Percentiles rank a stretch among this genome's conserved stretches.
Evolutionary conservation across 228 moss, liverwort and hornwort species (phyloP).

Genomic region (Sphagnum magellanicum): DNA sequence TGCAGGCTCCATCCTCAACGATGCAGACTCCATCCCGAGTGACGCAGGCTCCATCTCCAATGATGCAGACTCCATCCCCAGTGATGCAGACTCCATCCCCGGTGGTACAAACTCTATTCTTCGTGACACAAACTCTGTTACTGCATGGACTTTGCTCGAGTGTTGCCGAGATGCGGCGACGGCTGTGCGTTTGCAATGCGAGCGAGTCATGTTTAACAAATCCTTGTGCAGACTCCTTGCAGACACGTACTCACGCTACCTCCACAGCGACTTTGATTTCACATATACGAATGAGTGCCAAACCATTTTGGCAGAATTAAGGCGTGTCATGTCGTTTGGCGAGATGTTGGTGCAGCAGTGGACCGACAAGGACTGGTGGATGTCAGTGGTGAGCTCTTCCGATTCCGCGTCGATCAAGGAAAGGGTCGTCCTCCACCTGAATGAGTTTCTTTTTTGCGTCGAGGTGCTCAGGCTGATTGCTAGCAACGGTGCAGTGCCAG

Average conservation of each 20-base stretch:
- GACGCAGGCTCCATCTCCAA: no score
- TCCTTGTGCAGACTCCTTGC: constrained; percentile 41
- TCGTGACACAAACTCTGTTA: no score
- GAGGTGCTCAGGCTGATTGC: constrained; percentile 27
- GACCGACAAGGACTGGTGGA: constrained; percentile 42
- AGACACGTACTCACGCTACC: constrained; percentile 35
- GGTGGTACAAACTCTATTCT: no score
- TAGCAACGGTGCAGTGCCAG: constrained; percentile 28
- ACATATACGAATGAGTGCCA: constrained; percentile 31
- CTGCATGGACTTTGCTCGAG: no score
- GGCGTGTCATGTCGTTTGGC: constrained; percentile 37
- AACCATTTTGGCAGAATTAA: constrained; percentile 32
- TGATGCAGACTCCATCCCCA: no score
- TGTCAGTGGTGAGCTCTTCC: constrained; percentile 21
- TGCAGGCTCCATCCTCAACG: no score
- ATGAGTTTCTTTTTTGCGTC: constrained; percentile 31
- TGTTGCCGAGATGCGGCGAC: no score
- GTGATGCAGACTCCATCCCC: no score
- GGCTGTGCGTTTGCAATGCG: no score
- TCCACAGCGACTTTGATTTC: constrained; percentile 24
- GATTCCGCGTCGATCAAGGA: constrained; percentile 28
- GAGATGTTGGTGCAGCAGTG: constrained; percentile 37
- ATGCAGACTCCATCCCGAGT: no score
- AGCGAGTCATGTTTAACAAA: constrained; percentile 33
- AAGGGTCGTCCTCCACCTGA: constrained; percentile 31